phyloP scores from a whole-genome alignment of 164 flowering plant genomes.

The Berberis thunbergii region DNA sequence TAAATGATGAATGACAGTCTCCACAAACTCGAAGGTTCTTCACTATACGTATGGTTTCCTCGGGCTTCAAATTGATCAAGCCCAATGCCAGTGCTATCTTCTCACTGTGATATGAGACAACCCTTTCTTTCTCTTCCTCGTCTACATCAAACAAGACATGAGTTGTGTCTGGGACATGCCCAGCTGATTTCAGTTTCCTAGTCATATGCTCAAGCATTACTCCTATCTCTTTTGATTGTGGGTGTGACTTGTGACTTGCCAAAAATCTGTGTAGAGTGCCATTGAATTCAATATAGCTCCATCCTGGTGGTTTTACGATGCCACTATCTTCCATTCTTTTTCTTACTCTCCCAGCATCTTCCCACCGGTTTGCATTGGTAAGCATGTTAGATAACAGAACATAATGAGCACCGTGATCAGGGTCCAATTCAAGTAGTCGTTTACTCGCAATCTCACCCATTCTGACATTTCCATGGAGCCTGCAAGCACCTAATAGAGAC shows the following conservation, averaged over 20 bases:
- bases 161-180: conserved; percentile 12
- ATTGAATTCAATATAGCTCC: conserved; percentile 27
- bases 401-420: conserved; percentile 21
- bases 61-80: conserved; percentile 13
- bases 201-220: conserved; percentile 18
- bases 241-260: conserved; percentile 21
- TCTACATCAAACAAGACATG: conserved; percentile 22
- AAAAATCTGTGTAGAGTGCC: conserved; percentile 21
- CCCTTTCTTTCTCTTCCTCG: conserved; percentile 22
- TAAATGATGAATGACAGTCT: conserved; percentile 21
- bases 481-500: conserved; percentile 25
- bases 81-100: conserved; percentile 24
- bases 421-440: conserved; percentile 21
- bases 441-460: conserved; percentile 18
- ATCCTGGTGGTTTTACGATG: conserved; percentile 27
- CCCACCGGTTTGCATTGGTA: conserved; percentile 20
- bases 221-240: conserved; percentile 16
- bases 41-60: conserved; percentile 13
- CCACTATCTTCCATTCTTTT: conserved; percentile 19
- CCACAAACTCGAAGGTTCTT: conserved; percentile 20
- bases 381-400: conserved; percentile 23
- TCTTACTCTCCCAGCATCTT: conserved; percentile 23
- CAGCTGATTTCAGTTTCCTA: conserved; percentile 15
- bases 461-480: conserved; percentile 18
- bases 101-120: conserved; percentile 22